Evolutionary conservation across 768 basidiomycete species (phyloP).

Genomic region (Boletus patriciae): DNA sequence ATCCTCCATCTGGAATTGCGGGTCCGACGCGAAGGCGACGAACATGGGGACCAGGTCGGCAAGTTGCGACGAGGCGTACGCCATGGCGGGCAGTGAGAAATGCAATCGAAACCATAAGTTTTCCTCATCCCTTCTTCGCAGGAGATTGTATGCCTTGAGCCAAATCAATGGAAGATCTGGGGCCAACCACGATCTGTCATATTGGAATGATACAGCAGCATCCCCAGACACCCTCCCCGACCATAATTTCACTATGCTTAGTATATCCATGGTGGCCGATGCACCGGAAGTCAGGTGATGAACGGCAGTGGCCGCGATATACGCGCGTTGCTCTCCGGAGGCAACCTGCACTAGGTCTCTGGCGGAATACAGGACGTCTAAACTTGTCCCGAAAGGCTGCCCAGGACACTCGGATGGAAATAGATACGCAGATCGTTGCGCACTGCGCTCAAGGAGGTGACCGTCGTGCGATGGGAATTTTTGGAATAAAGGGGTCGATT

Average conservation of each 20-base stretch:
- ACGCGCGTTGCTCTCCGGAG: conserved; percentile 14
- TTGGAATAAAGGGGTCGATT: background rate
- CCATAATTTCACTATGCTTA: conserved; percentile 12
- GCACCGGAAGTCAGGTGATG: background rate
- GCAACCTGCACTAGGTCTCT: conserved; percentile 5
- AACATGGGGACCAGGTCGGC: conserved; percentile 27
- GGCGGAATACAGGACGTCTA: conserved; percentile 13
- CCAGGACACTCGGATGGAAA: conserved; percentile 7
- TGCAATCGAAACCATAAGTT: conserved; percentile 23
- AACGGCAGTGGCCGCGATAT: conserved; percentile 8
- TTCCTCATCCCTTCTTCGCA: conserved; percentile 8
- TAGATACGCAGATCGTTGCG: conserved; percentile 11
- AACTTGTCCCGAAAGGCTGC: background rate
- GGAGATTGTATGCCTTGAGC: conserved; percentile 30
- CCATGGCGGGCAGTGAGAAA: conserved; percentile 37
- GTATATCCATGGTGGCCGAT: background rate
- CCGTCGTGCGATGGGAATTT: conserved; percentile 4
- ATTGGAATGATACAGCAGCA: conserved; percentile 17
- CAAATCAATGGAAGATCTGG: conserved; percentile 23
- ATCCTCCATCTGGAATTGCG: conserved; percentile 3
- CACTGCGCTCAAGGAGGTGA: conserved; percentile 20
- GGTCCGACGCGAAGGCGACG: conserved; percentile 29
- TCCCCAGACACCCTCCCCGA: background rate
- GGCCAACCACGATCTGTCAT: conserved; percentile 31
- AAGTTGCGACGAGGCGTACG: conserved; percentile 21